Percentiles rank a stretch among this genome's conserved stretches.
These are phyloP conservation scores for Agaricus sinodeliciosus DNA, from an alignment of 768 basidiomycete genomes.

Conservation along the genomic window DNA sequence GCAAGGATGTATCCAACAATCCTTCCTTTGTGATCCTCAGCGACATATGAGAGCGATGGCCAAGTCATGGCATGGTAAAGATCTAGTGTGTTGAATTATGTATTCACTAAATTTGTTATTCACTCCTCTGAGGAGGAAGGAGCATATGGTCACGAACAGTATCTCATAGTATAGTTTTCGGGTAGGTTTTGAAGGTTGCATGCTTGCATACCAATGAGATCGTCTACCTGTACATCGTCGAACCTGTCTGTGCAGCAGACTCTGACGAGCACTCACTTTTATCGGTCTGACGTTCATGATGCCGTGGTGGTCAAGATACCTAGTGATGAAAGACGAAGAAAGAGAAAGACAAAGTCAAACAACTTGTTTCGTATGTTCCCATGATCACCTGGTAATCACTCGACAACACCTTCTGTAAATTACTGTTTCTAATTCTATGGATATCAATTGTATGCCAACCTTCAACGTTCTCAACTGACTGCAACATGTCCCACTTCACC, in stretches of 20 bases:
- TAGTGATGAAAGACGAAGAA: not conserved
- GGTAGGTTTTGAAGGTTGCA: conserved; percentile 93
- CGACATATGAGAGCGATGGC: conserved; percentile 92
- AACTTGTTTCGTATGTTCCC: not conserved
- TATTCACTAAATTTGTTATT: conserved; percentile 6
- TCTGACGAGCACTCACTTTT: conserved; percentile 22
- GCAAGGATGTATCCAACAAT: conserved; percentile 95
- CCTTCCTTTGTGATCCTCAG: conserved; percentile 84
- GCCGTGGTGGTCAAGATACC: not conserved
- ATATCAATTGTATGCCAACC: no score
- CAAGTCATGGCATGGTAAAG: conserved; percentile 93
- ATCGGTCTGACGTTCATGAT: conserved; percentile 41
- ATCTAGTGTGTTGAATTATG: conserved; percentile 32
- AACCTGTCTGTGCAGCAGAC: not conserved
- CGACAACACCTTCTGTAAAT: conserved; percentile 7
- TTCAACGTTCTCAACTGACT: not conserved
- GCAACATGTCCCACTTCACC: conserved; percentile 40
- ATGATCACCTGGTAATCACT: not conserved
- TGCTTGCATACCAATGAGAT: conserved; percentile 92
- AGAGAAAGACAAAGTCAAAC: no score
- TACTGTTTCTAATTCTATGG: no score
- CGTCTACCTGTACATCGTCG: conserved; percentile 55
- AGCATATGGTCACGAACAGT: conserved; percentile 41
- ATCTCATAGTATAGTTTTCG: conserved; percentile 87
- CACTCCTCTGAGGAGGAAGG: conserved; percentile 4